Base-by-base conservation (phyloP, 352 stramenopile species). In the Blastocystis sp. region DNA sequence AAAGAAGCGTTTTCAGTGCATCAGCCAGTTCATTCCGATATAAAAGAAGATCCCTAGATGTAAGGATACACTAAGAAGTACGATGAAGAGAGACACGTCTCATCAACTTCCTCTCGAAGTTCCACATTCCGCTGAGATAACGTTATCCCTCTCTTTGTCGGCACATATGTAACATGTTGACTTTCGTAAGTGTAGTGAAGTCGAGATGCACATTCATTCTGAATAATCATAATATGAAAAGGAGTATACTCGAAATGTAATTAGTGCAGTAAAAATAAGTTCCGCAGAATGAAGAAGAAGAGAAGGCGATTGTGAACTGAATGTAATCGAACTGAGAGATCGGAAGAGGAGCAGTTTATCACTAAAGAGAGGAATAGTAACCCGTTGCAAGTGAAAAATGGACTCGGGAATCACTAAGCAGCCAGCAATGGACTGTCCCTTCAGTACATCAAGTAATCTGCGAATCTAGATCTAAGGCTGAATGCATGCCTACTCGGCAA, bases 1-100 rank as follows among this genome's bases (percentile, higher is more conserved):
- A 81, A 4, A 35, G 13, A n/a, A 81, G 70, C 13, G 70, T 81
- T 37, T 81, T 64, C 37, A 81, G 35, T 27, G 70, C 40, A 27
- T 37, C 44, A n/a, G 24, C 15, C 7, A 81, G 40, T 33, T 42
- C 44, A 5, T 60, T 60, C 37, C 70, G 13, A 40, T 81, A 81
- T 0, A 11, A 27, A 27, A 22, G 40, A 17, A 81, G 42, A 24
- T 81, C 70, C 0, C 68, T 79, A 57, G n/a, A 57, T 27, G 19
- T 79, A 22, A 79, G 17, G 15, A 6, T 27, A 15, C 15, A 40
- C 57, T 37, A 53, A 53, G n/a, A 13, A 58, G 27, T 27, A 57
- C 33, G 22, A 53, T 22, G 44, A 59, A 24, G 22, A 27, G 19
- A 37, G 54, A 22, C 68, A 24, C 13, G 40, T 33, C 35, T 42